Base-by-base conservation (phyloP, 345 rosid genomes). In the Populus pruinosa region DNA sequence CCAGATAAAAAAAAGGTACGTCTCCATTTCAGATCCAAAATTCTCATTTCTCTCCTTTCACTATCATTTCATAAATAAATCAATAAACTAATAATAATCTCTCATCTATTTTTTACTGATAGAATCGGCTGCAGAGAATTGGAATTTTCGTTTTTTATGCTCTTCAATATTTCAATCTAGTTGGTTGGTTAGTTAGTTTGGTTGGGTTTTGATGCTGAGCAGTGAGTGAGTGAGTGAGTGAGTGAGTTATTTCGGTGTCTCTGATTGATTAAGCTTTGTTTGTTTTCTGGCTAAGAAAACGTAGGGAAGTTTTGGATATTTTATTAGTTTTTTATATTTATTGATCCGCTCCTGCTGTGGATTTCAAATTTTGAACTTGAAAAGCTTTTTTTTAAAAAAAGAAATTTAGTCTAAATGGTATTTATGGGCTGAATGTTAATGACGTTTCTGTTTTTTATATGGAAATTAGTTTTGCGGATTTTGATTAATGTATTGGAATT, bases 11-110 rank as follows among this genome's bases (percentile, higher is more conserved):
- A 36, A 56, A 41, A 55, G 66, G 75, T 55, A 55, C 25, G 49
- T 21, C 16, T 33, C 62, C 1, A 35, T 53, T 14, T 77, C 49
- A 77, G 80, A 77, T 77, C 80, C 75, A 41, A 38, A 69, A 39
- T 23, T 69, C 35, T 69, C 29, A 18, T 36, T 69, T 23, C 14
- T 23, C 64, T 23, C 6, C 29, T 69, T 13, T 41, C 35, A 69
- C 31, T 25, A n/a, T 41, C 72, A 67, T 29, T 13, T 27, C 1
- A 36, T 6, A 38, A 53, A 53, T 31, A 38, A 25, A 67, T 7
- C 25, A 62, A 62, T 62, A 29, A 25, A 25, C 29, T 39, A 65
- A 47, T 1, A 47, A 47, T 14, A 47, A 47, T 47, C 53, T 47
- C 5, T 47, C 17, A 3, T 47, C 53, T 13, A 16, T 47, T 47